phyloP scores from a whole-genome alignment of 2,329 filamentous ascomycete genomes.

The Aspergillus sp. region DNA sequence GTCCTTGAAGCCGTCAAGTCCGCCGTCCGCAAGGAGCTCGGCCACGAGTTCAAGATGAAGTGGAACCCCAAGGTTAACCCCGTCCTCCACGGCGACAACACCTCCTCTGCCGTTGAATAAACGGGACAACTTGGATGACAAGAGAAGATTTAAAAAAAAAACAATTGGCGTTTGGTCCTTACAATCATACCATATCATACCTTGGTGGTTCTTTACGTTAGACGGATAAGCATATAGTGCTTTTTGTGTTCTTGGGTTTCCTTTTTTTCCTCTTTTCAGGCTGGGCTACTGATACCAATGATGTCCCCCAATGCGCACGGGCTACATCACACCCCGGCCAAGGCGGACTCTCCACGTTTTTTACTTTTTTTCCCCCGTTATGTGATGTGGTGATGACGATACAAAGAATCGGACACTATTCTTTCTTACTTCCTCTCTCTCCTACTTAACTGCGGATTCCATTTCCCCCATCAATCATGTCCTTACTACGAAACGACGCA shows the following conservation, averaged over 20 bases:
- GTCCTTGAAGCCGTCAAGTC: conserved; percentile 70
- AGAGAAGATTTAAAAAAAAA: conserved; percentile 14
- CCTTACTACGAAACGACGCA: not conserved
- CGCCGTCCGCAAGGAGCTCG: conserved; percentile 67
- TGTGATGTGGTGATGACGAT: conserved; percentile 2
- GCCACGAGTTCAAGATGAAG: conserved; percentile 71
- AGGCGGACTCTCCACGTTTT: not conserved
- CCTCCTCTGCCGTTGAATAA: conserved; percentile 59
- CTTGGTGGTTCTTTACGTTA: conserved; percentile 5
- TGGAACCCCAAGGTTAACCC: conserved; percentile 73
- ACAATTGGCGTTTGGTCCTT: conserved; percentile 19
- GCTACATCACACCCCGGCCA: not conserved
- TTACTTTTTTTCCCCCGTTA: not conserved
- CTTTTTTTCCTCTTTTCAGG: conserved; percentile 7
- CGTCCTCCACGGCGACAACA: conserved; percentile 54
- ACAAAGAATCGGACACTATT: not conserved
- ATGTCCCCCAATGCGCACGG: not conserved
- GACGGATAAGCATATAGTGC: conserved; percentile 9
- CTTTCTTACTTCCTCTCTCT: not conserved
- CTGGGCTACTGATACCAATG: conserved; percentile 27
- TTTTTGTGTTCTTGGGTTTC: not conserved
- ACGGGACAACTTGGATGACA: conserved; percentile 9
- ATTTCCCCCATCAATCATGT: not conserved
- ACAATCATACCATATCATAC: not conserved
- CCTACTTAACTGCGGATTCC: not conserved